Evolutionary conservation across 2,329 filamentous ascomycete species (phyloP), one percentile per base, ranked within the genome.

Genomic region (Hypoxylon sp.): DNA sequence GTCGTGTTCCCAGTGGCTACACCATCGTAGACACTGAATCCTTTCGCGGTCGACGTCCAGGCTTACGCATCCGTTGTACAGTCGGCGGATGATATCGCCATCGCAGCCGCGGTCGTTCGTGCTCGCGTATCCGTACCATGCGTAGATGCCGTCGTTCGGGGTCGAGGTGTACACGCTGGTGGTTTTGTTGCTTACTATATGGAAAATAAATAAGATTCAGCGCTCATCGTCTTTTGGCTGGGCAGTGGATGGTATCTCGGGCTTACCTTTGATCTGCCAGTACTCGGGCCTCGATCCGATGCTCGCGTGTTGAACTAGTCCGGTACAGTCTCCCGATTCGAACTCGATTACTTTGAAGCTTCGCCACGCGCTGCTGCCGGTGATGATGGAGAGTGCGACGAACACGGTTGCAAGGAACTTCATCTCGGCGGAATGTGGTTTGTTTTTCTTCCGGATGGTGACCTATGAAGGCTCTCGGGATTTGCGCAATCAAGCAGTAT

Each of bases 91-190:
- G 3, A 57, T 29, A 6, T 58, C 35, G 1, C 66, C 66, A 7
- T 29, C 58, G 29, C 65, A 68, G 1, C 47, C 53, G 3, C 7
- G 9, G 0, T 59, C 58, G 20, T 57, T 40, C 18, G 55, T 49
- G 8, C 27, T 54, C 0, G 63, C 35, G 27, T 61, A 66, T 31
- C 49, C 64, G 29, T 68, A 66, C 66, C 63, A 68, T 18, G 59
- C 51, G 13, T 55, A 63, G 21, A 67, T 62, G 3, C 64, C 66
- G n/a, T 67, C 60, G 42, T 67, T 68, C 2, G 46, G 41, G 2
- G 57, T 60, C 3, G 48, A 48, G 4, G 54, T 54, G 24, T 55
- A 64, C 3, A 67, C 51, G 48, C 63, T 64, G 15, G 66, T 56
- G 7, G 66, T 58, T 7, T 55, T 47, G 18, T 66, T 63, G 13